phyloP scores from a whole-genome alignment of 805 yeast species.

The Kazachstania viticola region DNA sequence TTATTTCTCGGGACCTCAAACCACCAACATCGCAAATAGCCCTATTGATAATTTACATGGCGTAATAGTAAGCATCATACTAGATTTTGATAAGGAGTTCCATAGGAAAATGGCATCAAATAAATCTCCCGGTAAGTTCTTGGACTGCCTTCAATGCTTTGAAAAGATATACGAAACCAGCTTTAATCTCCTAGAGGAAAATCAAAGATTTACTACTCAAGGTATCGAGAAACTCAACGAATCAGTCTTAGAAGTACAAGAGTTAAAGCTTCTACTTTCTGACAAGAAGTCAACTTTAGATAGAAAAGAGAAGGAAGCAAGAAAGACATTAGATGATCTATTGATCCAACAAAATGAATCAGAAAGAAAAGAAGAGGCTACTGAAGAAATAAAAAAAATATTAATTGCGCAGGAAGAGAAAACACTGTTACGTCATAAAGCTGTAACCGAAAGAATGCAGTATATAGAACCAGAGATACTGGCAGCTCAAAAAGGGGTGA shows the following conservation, averaged over 20 bases:
- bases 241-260: slow-evolving; percentile 61
- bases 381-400: slow-evolving; percentile 61
- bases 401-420: slow-evolving; percentile 55
- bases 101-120: slow-evolving; percentile 1
- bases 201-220: slow-evolving; percentile 56
- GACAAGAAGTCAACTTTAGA: slow-evolving; percentile 39
- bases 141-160: slow-evolving; percentile 40
- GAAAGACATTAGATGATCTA: slow-evolving; percentile 60
- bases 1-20: slow-evolving; percentile 11
- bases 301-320: slow-evolving; percentile 57
- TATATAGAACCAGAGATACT: slow-evolving; percentile 73
- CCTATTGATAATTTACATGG: slow-evolving; percentile 27
- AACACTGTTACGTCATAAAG: slow-evolving; percentile 39
- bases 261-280: slow-evolving; percentile 42
- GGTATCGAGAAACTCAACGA: slow-evolving; percentile 72
- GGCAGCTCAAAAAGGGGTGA: slow-evolving; percentile 84
- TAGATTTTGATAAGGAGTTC: slow-evolving; percentile 34
- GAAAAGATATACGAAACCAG: slow-evolving; percentile 31
- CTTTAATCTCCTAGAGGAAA: slow-evolving; percentile 42
- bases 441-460: slow-evolving; percentile 54
- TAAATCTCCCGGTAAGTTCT: slow-evolving; percentile 43
- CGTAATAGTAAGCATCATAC: slow-evolving; percentile 35
- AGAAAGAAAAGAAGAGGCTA: slow-evolving; percentile 79
- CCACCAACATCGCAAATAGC: neutral
- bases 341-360: slow-evolving; percentile 82